A percentile compares a stretch with the other conserved stretches of the same genome.
Evolutionary conservation across 805 yeast genomes (phyloP).

Genomic region (Vanderwaltozyma yarrowii): DNA sequence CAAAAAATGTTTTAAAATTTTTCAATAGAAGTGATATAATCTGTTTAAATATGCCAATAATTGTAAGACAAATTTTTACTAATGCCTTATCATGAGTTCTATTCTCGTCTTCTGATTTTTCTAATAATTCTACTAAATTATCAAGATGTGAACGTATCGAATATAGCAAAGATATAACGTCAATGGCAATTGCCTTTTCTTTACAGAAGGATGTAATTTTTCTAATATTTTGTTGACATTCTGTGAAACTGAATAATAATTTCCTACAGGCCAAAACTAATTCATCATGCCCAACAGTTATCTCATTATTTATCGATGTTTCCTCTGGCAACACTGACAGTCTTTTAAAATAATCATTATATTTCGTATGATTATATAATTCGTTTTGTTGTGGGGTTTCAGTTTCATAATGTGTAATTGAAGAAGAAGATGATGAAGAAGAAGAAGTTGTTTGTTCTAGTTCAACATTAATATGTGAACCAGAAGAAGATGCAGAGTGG

Average conservation of each 20-base stretch:
- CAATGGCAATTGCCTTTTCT: conserved; percentile 44
- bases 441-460: background rate
- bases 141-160: conserved; percentile 47
- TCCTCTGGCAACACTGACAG: conserved; percentile 54
- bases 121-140: conserved; percentile 46
- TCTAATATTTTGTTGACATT: conserved; percentile 50
- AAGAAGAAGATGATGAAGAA: background rate
- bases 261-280: conserved; percentile 40
- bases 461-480: background rate
- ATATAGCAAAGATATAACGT: conserved; percentile 41
- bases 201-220: conserved; percentile 48
- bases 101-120: conserved; percentile 38
- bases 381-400: conserved; percentile 7
- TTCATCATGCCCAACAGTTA: conserved; percentile 25
- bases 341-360: conserved; percentile 56
- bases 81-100: conserved; percentile 29
- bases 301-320: conserved; percentile 13
- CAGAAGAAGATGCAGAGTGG: background rate
- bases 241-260: conserved; percentile 50
- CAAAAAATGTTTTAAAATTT: conserved; percentile 39
- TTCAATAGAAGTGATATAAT: conserved; percentile 34
- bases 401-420: background rate
- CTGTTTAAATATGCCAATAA: conserved; percentile 40
- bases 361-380: conserved; percentile 31
- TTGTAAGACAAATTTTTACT: conserved; percentile 29